Percentiles rank a stretch among this genome's conserved stretches.
phyloP scores from a whole-genome alignment of 176 grass and related monocot genomes.

The Triticum urartu region DNA sequence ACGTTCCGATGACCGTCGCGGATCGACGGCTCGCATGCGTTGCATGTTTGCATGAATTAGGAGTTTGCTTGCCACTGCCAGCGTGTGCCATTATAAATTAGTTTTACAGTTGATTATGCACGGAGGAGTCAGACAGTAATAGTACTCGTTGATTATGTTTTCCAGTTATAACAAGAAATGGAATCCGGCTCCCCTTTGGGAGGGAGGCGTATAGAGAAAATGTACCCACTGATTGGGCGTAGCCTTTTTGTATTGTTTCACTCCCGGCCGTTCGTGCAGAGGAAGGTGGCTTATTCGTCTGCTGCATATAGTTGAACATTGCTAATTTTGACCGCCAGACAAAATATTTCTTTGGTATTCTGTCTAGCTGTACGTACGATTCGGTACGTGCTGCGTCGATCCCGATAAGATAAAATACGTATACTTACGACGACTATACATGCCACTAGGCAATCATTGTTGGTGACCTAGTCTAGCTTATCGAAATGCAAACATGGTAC shows the following conservation, averaged over 20 bases:
- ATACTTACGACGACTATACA: not conserved
- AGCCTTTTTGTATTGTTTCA: not conserved
- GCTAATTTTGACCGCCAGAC: not conserved
- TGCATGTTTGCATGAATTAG: not conserved
- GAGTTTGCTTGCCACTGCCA: too few relatives aligned
- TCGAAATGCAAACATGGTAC: slow-evolving; percentile 21
- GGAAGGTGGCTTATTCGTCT: not conserved
- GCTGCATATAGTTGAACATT: not conserved
- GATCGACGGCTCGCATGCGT: not conserved
- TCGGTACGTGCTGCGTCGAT: not conserved
- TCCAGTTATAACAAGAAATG: not conserved
- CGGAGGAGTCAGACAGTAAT: not conserved
- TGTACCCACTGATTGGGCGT: not conserved
- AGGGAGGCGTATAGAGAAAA: not conserved
- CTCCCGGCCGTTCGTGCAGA: not conserved
- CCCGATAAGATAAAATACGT: slow-evolving; percentile 34
- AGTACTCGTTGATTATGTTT: too few relatives aligned
- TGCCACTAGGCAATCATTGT: slow-evolving; percentile 29
- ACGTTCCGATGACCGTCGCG: not conserved
- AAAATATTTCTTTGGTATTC: not conserved
- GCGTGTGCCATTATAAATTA: too few relatives aligned
- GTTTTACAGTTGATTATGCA: too few relatives aligned
- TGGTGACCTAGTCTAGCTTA: not conserved
- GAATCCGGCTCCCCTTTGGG: not conserved
- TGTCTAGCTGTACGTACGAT: too few relatives aligned